These are phyloP conservation scores for Leccinum aurantiacum DNA, from an alignment of 768 basidiomycete species.

Conservation along the genomic window DNA sequence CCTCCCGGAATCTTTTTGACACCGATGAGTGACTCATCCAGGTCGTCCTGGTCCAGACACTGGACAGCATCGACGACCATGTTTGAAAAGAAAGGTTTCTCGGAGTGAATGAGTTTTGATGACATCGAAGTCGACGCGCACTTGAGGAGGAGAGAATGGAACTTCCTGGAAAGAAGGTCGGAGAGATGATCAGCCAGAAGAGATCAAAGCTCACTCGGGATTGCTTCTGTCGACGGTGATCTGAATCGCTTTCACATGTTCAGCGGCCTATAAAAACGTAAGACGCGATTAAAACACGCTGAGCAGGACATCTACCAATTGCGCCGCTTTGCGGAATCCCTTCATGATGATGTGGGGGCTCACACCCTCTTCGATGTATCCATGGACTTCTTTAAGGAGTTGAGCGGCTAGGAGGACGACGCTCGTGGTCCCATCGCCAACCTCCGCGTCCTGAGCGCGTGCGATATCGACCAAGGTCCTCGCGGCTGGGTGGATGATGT, in stretches of 20 bases:
- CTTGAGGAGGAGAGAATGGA: slow-evolving; percentile 92
- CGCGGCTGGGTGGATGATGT: slow-evolving; percentile 97
- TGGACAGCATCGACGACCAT: slow-evolving; percentile 99
- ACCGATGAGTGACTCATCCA: slow-evolving; percentile 95
- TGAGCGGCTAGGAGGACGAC: slow-evolving; percentile 95
- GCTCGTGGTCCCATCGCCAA: slow-evolving; percentile 97
- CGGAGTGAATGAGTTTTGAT: slow-evolving; percentile 96
- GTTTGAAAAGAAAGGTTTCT: slow-evolving; percentile 97
- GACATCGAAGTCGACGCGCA: slow-evolving; percentile 99
- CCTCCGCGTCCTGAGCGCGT: slow-evolving; percentile 96
- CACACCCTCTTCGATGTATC: slow-evolving; percentile 94
- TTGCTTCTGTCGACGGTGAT: slow-evolving; percentile 87
- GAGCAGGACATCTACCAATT: slow-evolving; percentile 59
- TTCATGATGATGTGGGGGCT: slow-evolving; percentile 98
- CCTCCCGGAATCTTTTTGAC: slow-evolving; percentile 98
- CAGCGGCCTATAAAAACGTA: slow-evolving; percentile 58
- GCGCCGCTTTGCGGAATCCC: slow-evolving; percentile 84
- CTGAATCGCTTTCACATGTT: slow-evolving; percentile 87
- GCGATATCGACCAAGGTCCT: slow-evolving; percentile 98
- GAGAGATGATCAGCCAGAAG: slow-evolving; percentile 2
- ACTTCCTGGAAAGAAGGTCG: slow-evolving; percentile 54
- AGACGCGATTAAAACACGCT: slow-evolving; percentile 11
- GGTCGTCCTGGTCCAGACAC: slow-evolving; percentile 87
- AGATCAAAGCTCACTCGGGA: slow-evolving; percentile 66
- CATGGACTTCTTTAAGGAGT: slow-evolving; percentile 87